Conservation (phyloP, 139 green algal species). For the Chlamydomonas asymmetrica region DNA sequence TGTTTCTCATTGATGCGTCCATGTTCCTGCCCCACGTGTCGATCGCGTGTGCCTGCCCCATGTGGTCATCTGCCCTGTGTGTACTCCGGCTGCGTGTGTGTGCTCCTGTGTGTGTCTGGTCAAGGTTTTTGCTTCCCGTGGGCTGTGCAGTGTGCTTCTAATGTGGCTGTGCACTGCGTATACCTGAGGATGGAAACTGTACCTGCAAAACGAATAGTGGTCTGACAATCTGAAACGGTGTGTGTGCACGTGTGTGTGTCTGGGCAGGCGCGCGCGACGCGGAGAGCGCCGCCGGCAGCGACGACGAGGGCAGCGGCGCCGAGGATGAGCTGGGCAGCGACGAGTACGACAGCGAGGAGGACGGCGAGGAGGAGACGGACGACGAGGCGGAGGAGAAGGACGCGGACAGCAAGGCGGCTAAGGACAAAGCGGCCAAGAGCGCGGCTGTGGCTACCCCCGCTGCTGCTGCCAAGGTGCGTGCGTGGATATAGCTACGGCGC, state of each 20-base stretch:
- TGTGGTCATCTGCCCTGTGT: too few relatives aligned
- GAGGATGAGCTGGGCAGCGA: constrained; percentile 24
- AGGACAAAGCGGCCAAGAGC: constrained; percentile 1
- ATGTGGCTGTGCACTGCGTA: neutral
- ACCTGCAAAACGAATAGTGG: too few relatives aligned
- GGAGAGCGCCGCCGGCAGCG: constrained; percentile 10
- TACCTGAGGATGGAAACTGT: neutral
- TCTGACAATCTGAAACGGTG: too few relatives aligned
- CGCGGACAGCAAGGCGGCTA: neutral
- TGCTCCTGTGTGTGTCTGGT: neutral
- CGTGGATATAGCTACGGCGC: too few relatives aligned
- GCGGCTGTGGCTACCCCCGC: neutral
- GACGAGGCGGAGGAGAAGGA: constrained; percentile 10
- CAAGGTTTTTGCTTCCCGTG: too few relatives aligned
- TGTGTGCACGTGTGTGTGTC: neutral
- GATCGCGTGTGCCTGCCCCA: too few relatives aligned
- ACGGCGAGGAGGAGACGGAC: constrained; percentile 25
- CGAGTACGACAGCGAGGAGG: constrained; percentile 30
- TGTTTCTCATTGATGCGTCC: too few relatives aligned
- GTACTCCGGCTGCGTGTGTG: neutral
- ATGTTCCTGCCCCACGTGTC: too few relatives aligned
- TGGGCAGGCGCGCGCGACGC: constrained; percentile 1
- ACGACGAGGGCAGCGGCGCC: constrained; percentile 1
- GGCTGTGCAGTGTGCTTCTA: neutral
- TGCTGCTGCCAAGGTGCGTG: too few relatives aligned